A percentile compares a stretch with the other conserved stretches of the same genome.
Evolutionary conservation across 2,329 filamentous ascomycete genomes (phyloP).

Genomic region (Hypoxylon sp.): DNA sequence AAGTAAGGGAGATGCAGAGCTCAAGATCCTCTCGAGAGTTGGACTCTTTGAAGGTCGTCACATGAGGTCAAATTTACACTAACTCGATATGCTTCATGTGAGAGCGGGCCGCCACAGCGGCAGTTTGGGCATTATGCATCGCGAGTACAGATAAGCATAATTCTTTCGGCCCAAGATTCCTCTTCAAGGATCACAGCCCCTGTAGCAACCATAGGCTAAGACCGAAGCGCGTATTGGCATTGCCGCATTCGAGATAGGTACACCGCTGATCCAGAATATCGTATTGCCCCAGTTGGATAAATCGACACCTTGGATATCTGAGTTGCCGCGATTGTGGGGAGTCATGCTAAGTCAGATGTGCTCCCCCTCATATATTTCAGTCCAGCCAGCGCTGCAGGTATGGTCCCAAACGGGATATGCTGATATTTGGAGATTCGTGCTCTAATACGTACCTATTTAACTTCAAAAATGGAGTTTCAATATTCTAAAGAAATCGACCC

Average conservation of each 20-base stretch:
- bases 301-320: not conserved
- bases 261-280: slow-evolving; percentile 16
- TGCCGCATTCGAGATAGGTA: slow-evolving; percentile 9
- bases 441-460: slow-evolving; percentile 5
- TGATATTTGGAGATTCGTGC: slow-evolving; percentile 1
- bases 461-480: slow-evolving; percentile 12
- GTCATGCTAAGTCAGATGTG: slow-evolving; percentile 1
- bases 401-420: not conserved
- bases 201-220: slow-evolving; percentile 9
- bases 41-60: slow-evolving; percentile 2
- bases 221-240: slow-evolving; percentile 9
- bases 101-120: slow-evolving; percentile 8
- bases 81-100: slow-evolving; percentile 5
- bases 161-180: slow-evolving; percentile 15
- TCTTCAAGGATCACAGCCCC: slow-evolving; percentile 6
- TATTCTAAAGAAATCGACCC: slow-evolving; percentile 17
- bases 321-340: slow-evolving; percentile 5
- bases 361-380: slow-evolving; percentile 11
- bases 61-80: slow-evolving; percentile 7
- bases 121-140: slow-evolving; percentile 9
- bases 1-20: slow-evolving; percentile 3
- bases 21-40: not conserved
- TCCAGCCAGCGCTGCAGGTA: not conserved
- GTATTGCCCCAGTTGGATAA: not conserved
- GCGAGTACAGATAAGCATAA: slow-evolving; percentile 9